Conservation (phyloP, 352 stramenopile genomes). For the Pythium brachiatum region DNA sequence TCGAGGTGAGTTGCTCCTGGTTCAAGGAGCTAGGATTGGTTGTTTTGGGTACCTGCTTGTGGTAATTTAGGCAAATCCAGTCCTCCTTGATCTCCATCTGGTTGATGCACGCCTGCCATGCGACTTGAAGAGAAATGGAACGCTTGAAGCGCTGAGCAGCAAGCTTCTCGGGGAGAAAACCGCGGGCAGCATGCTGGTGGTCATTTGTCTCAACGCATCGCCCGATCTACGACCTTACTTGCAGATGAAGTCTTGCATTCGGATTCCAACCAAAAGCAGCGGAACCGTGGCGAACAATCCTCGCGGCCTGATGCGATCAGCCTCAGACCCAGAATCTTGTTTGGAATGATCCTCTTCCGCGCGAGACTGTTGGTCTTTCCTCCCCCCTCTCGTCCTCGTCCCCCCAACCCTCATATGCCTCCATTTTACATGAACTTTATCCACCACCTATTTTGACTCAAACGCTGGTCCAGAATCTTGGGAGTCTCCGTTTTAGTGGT, state of each 20-base stretch:
- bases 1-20: background rate
- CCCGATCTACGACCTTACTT: too few relatives aligned
- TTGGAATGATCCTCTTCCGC: slow-evolving; percentile 1
- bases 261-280: too few relatives aligned
- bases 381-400: slow-evolving; percentile 4
- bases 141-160: background rate
- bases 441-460: background rate
- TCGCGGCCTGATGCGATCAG: background rate
- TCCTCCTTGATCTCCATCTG: background rate
- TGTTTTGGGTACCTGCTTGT: background rate
- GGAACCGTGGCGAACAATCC: slow-evolving; percentile 5
- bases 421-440: background rate
- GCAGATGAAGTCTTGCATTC: too few relatives aligned
- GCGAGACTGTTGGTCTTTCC: slow-evolving; percentile 1
- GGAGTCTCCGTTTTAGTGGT: background rate
- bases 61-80: background rate
- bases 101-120: slow-evolving; percentile 5
- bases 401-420: background rate
- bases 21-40: too few relatives aligned
- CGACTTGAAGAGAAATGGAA: slow-evolving; percentile 1
- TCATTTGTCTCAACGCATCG: too few relatives aligned
- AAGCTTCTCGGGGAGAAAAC: background rate
- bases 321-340: slow-evolving; percentile 1
- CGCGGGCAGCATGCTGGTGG: background rate
- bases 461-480: background rate